Base-by-base conservation (phyloP, 257 asterid species). In the Leptodermis oblonga region DNA sequence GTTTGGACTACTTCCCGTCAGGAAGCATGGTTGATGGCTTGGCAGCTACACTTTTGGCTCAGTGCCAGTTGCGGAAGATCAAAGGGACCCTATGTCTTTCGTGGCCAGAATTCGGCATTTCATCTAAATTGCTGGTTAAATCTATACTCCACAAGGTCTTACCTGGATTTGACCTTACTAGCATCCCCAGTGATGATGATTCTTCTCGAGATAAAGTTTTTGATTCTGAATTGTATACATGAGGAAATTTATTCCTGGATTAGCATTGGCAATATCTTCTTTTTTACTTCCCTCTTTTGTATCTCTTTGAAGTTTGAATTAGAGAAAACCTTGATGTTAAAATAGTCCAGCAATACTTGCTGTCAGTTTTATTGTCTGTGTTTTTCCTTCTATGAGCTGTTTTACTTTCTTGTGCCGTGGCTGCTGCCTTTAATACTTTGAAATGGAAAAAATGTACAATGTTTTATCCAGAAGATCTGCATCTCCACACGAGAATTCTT, bases 1-100 rank as follows among this genome's bases (percentile, higher is more conserved):
- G 85, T n/a, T 22, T 90, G 20, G 92, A 84, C 51, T 89, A 88
- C 75, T 85, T 85, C 71, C 98, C 98, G 17, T 94, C 99, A 13
- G 99, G 99, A 70, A 94, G 99, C 76, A 79, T 94, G 79, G 87
- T 89, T 36, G 98, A 92, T 72, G 98, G 98, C 58, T 43, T 95
- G 76, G 92, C 78, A 3, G 97, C 97, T 73, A 96, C 99, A 60
- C 72, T 92, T 33, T 78, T 92, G 86, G 82, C 87, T 71, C 87
- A 86, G 45, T 95, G 98, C 46, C 83, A 91, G 65, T 39, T 88
- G 83, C 84, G 85, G 87, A 87, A 83, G 77, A 85, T 89, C 43
- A 87, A 70, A 75, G 97, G 94, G 48, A 83, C 90, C 20, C 72
- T 95, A 39, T 83, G 86, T 23, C 82, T 86, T 69, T 84, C 98